These are phyloP conservation scores for Metschnikowia hibisci DNA, from an alignment of 805 yeast species.

Conservation along the genomic window DNA sequence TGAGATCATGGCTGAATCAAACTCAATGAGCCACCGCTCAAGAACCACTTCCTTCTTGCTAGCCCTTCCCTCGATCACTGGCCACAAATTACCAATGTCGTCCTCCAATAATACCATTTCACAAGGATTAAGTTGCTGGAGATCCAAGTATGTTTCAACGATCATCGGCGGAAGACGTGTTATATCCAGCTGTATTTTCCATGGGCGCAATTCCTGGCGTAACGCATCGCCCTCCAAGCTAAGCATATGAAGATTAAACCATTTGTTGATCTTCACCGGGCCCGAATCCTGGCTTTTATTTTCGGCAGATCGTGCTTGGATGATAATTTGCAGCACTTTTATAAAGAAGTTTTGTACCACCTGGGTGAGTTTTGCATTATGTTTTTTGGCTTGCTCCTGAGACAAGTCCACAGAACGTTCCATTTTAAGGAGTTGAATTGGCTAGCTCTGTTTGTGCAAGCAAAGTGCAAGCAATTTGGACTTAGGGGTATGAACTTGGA, in stretches of 20 bases:
- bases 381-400: slow-evolving; percentile 2
- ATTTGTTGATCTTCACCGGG: slow-evolving; percentile 42
- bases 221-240: slow-evolving; percentile 25
- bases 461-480: background rate
- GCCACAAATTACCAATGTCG: slow-evolving; percentile 49
- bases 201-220: slow-evolving; percentile 57
- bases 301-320: slow-evolving; percentile 42
- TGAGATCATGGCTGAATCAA: slow-evolving; percentile 47
- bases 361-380: slow-evolving; percentile 34
- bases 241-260: slow-evolving; percentile 58
- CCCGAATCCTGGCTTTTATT: slow-evolving; percentile 15
- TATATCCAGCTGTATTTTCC: slow-evolving; percentile 50
- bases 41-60: slow-evolving; percentile 81
- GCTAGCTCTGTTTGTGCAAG: background rate
- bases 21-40: slow-evolving; percentile 90
- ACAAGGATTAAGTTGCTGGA: slow-evolving; percentile 51
- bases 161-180: slow-evolving; percentile 71
- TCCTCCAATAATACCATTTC: slow-evolving; percentile 61
- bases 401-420: slow-evolving; percentile 3
- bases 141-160: slow-evolving; percentile 75
- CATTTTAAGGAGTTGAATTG: background rate
- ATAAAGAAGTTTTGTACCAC: slow-evolving; percentile 60
- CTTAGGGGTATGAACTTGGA: background rate
- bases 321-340: slow-evolving; percentile 56
- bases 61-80: slow-evolving; percentile 52